Base-by-base conservation (phyloP, 345 rosid species). In the Hypericum androsaemum region DNA sequence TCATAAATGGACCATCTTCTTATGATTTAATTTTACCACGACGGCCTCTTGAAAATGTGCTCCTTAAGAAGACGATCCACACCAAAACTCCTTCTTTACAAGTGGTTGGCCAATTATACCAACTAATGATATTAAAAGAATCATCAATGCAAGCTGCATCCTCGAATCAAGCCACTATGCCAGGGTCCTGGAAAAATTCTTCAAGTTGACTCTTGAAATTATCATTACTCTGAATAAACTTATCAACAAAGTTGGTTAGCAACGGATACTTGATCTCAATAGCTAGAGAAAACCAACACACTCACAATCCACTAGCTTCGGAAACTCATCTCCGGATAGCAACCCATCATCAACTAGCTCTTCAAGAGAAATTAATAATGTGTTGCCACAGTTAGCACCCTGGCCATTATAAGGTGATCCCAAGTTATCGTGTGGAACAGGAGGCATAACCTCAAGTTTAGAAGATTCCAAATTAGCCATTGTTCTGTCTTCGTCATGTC, bases 391-490 rank as follows among this genome's bases (percentile, higher is more conserved):
- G 64, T 90, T 87, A 17, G 98, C 98, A 71, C 87, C 98, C 98
- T 84, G 81, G 38, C 98, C 96, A 16, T 96, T 74, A 72, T 90
- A 90, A 1, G 98, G 96, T 43, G 92, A 90, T 42, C 98, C 95
- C 46, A 62, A 81, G 50, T 71, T 83, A 47, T 78, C 94, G 6
- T 95, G 92, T 22, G 98, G 96, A 69, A 87, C 98, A 15, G 87
- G 90, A 61, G 98, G 98, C 61, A 90, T 87, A 57, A 90, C 98
- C 97, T 89, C n/a, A n/a, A n/a, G n/a, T n/a, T n/a, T n/a, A n/a
- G n/a, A n/a, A n/a, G n/a, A n/a, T n/a, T n/a, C n/a, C n/a, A n/a
- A n/a, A n/a, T n/a, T n/a, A n/a, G n/a, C n/a, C n/a, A n/a, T n/a
- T n/a, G n/a, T n/a, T n/a, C n/a, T n/a, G n/a, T 22, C 32, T 22